Evolutionary conservation across 495 filamentous ascomycete genomes (phyloP), one percentile per base, ranked within the genome.

Genomic region (Emericellopsis terricola): DNA sequence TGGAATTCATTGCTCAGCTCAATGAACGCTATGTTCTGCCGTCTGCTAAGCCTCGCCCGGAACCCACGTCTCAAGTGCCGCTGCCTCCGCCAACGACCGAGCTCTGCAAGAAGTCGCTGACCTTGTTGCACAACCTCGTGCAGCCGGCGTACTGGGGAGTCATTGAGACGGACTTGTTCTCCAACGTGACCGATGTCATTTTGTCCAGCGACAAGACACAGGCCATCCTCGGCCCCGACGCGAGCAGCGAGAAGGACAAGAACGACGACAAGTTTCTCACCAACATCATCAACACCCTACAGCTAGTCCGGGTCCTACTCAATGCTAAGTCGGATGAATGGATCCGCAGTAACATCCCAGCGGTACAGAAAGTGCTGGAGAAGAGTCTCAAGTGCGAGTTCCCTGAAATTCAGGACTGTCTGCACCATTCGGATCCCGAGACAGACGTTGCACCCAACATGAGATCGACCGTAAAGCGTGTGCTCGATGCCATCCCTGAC

Each of bases 111-210:
- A 94, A 84, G 50, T 78, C 85, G 1, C 60, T 94, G 34, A 52
- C 71, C 3, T 64, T 99, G 26, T 62, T 99, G n/a, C 67, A 79
- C 42, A 81, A 82, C 45, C 73, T 99, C 27, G 65, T 99, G 11
- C 81, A 83, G 29, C 78, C 83, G 14, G 71, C 76, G 14, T 91
- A 80, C 49, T 99, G 91, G 91, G 77, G 72, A 16, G 89, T 94
- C 46, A 59, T 94, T 17, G 85, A 94, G 21, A 63, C 94, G 28
- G 89, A 94, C 45, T 61, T 94, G 24, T 87, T 93, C 43, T 79
- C 79, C 9, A 89, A 84, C 40, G 73, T 84, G 34, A 93, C 82
- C 5, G 87, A 96, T 38, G 71, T 73, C 2, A 75, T 91, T 29
- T 54, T 93, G 2, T 69, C 76, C 8, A 71, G 72, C 26, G 76